These are phyloP conservation scores for Amauroascus niger DNA, from an alignment of 2,329 filamentous ascomycete species.

Conservation along the genomic window DNA sequence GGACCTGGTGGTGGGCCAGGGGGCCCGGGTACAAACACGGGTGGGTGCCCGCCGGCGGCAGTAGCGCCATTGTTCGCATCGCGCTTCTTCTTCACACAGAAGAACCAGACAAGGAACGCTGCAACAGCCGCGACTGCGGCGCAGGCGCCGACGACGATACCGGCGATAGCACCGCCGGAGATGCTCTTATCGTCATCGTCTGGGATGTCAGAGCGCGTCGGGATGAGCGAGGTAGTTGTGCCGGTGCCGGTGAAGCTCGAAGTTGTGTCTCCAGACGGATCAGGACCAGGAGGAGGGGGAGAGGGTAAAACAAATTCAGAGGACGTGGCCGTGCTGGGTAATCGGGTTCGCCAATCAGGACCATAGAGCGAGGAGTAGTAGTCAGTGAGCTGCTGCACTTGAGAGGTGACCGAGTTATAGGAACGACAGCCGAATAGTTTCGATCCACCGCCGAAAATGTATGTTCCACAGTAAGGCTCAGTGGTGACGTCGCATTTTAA, in stretches of 20 bases:
- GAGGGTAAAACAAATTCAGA: neutral
- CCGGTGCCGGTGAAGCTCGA: neutral
- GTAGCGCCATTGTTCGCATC: neutral
- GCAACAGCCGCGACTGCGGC: conserved; percentile 14
- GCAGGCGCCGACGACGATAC: conserved; percentile 17
- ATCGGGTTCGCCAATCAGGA: conserved; percentile 9
- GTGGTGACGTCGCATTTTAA: conserved; percentile 14
- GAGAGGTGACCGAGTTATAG: conserved; percentile 9
- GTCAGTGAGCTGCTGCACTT: conserved; percentile 14
- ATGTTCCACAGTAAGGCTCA: conserved; percentile 17
- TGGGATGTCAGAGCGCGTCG: neutral
- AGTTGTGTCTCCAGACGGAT: neutral
- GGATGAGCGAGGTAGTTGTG: neutral
- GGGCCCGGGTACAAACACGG: neutral
- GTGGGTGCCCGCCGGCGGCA: neutral
- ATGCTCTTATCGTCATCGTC: conserved; percentile 1
- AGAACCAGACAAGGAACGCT: conserved; percentile 15
- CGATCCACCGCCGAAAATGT: conserved; percentile 14
- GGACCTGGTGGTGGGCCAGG: neutral
- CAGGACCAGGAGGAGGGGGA: neutral
- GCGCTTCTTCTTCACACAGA: conserved; percentile 14
- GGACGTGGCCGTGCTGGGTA: neutral
- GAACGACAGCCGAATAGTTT: conserved; percentile 16
- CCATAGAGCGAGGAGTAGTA: conserved; percentile 18
- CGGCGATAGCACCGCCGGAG: conserved; percentile 17